Evolutionary conservation across 805 yeast species (phyloP).

Genomic region (Cyberlindnera sargentensis): DNA sequence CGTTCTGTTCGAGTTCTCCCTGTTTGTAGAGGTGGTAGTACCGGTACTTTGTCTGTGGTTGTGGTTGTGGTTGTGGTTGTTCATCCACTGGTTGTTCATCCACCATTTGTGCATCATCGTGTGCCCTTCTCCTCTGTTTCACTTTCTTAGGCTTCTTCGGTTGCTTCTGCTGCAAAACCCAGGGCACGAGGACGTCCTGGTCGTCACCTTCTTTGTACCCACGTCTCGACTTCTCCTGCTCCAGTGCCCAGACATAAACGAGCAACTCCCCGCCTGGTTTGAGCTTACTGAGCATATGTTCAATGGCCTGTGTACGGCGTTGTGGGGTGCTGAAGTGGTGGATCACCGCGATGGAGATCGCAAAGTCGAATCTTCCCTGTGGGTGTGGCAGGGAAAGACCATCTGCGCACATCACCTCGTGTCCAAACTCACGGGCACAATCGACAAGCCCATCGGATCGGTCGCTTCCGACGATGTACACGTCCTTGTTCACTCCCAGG

Average conservation of each 20-base stretch:
- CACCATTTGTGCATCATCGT: slow-evolving; percentile 9
- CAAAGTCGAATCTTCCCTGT: slow-evolving; percentile 55
- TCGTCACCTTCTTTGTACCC: slow-evolving; percentile 90
- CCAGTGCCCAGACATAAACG: slow-evolving; percentile 95
- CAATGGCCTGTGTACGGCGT: slow-evolving; percentile 71
- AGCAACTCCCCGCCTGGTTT: slow-evolving; percentile 58
- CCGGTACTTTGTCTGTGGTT: slow-evolving; percentile 58
- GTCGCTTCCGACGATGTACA: slow-evolving; percentile 69
- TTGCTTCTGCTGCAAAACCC: slow-evolving; percentile 65
- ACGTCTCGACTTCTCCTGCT: slow-evolving; percentile 79
- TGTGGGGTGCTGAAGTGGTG: slow-evolving; percentile 89
- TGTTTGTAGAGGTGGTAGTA: slow-evolving; percentile 81
- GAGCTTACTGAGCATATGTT: slow-evolving; percentile 56
- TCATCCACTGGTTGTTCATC: slow-evolving; percentile 1
- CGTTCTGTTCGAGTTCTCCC: slow-evolving; percentile 78
- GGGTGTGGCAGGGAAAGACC: slow-evolving; percentile 62
- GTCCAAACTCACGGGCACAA: slow-evolving; percentile 46
- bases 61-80: slow-evolving; percentile 15
- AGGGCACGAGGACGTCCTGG: slow-evolving; percentile 92
- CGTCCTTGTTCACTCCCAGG: slow-evolving; percentile 57
- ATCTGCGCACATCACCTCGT: slow-evolving; percentile 72
- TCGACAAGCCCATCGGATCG: slow-evolving; percentile 60
- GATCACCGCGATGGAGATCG: slow-evolving; percentile 89
- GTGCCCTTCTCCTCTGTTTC: slow-evolving; percentile 22
- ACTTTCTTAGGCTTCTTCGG: slow-evolving; percentile 28